phyloP scores from a whole-genome alignment of 23 red algal genomes.

The Gracilariopsis chorda region DNA sequence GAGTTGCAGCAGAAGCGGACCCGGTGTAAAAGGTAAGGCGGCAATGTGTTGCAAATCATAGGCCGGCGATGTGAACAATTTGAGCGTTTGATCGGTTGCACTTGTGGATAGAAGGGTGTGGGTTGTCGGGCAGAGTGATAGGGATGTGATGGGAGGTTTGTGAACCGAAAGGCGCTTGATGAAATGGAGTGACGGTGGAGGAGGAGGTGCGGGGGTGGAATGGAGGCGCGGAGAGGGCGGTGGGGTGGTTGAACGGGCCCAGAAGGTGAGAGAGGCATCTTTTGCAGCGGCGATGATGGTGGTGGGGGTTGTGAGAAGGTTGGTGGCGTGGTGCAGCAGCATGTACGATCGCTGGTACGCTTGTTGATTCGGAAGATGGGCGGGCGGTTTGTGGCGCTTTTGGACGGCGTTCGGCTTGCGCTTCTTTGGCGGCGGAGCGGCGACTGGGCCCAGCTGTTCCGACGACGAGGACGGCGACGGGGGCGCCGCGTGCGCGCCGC shows the following conservation, averaged over 20 bases:
- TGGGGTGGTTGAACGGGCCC: neutral
- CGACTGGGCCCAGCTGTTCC: neutral
- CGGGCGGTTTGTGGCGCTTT: too few species aligned
- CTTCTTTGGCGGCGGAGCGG: neutral
- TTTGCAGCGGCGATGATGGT: neutral
- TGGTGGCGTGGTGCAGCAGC: neutral
- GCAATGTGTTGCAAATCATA: neutral
- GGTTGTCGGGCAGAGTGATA: neutral
- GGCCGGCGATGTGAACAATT: neutral
- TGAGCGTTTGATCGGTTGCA: neutral
- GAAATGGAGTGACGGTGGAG: slow-evolving; percentile 14
- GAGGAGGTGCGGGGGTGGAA: neutral
- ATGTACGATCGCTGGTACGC: slow-evolving; percentile 47
- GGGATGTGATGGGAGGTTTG: neutral
- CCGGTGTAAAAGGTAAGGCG: neutral
- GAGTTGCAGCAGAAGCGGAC: neutral
- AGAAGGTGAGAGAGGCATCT: slow-evolving; percentile 5
- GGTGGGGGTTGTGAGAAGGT: slow-evolving; percentile 6
- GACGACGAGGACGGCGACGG: neutral
- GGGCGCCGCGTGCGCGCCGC: neutral
- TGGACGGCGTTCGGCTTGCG: too few species aligned
- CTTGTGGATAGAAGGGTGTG: neutral
- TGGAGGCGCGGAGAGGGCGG: neutral
- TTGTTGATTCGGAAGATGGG: neutral
- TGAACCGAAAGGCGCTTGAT: slow-evolving; percentile 30